Base-by-base conservation (phyloP, 2,329 filamentous ascomycete species). In the Berkeleyomyces rouxiae region DNA sequence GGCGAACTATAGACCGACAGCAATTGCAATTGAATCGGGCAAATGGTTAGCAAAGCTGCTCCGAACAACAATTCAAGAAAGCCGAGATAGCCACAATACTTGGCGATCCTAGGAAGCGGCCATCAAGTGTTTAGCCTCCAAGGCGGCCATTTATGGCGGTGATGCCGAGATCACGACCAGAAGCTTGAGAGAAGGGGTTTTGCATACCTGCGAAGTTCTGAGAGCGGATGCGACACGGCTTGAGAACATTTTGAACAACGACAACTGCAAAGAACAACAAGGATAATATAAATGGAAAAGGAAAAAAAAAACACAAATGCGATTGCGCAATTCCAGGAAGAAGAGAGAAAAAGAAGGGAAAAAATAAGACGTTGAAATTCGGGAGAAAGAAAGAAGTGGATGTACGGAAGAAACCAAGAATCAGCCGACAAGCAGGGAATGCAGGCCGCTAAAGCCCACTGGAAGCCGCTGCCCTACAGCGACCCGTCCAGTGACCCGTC, bases 1-100 rank as follows among this genome's bases (percentile, higher is more conserved):
- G 58, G 61, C 64, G 64, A 61, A 51, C 73, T 64, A 67, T 70
- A 70, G 42, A 63, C 33, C 37, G 49, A 49, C 13, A 7, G 43
- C 43, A 62, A 60, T 36, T 63, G 57, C 60, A 66, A 69, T 64
- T 65, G 65, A 40, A 62, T 61, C 31, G 36, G 58, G 23, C 33
- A 33, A 43, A 31, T 43, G 3, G 53, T 60, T 62, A 40, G 63
- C 16, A 46, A 63, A 60, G 53, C 16, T 61, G 43, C 51, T 64
- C 62, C 58, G 62, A 64, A 46, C 31, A 9, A 59, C 31, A 44
- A 4, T 31, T 6, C 42, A 59, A 61, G 64, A 59, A 66, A 62
- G 55, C 62, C 62, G 62, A 65, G 63, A 65, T 65, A 67, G 61
- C 44, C 40, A 39, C 61, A 64, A 36, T 36, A n/a, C 57, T 31